Base-by-base conservation (phyloP, 805 yeast species). In the Metschnikowia amazonensis region DNA sequence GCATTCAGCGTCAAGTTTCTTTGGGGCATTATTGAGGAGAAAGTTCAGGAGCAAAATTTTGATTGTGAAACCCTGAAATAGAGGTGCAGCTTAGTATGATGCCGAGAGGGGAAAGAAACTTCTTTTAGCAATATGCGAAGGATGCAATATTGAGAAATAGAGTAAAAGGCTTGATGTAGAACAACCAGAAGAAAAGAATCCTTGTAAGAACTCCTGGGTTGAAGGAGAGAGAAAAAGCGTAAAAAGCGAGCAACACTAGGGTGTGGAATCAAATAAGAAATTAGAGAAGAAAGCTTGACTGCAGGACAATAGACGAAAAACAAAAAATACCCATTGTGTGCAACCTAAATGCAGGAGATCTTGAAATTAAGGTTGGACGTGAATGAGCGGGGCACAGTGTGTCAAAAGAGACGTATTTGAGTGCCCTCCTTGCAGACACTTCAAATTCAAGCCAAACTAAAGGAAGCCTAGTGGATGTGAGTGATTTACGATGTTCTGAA, bases 1-100 rank as follows among this genome's bases (percentile, higher is more conserved):
- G 43, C 21, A 46, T 67, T 66, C 41, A 47, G 57, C 3, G 72
- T 67, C 44, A 67, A 57, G 49, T 66, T 68, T 53, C 72, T 53
- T 40, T 58, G 66, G 30, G 56, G 43, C 61, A 59, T 59, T 47
- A 53, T 43, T 16, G 43, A n/a, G 8, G 29, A 21, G 31, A 16
- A 16, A 8, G 34, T 5, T 17, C 28, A 11, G 38, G 8, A 23
- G 17, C n/a, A 17, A 21, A 35, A 14, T 16, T 23, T 4, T 23
- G 36, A 14, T 21, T 8, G 20, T 20, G 17, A 10, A 27, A 9
- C 27, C 17, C 27, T 34, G 18, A 14, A 10, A n/a, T 4, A 24
- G 11, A 24, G 29, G 20, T 35, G n/a, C 23, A 16, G 17, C 20
- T 7, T 11, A 20, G 13, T 9, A n/a, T 21, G n/a, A 13, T 16